Evolutionary conservation across 805 yeast species (phyloP).

Genomic region (Wickerhamomyces chaumierensis): DNA sequence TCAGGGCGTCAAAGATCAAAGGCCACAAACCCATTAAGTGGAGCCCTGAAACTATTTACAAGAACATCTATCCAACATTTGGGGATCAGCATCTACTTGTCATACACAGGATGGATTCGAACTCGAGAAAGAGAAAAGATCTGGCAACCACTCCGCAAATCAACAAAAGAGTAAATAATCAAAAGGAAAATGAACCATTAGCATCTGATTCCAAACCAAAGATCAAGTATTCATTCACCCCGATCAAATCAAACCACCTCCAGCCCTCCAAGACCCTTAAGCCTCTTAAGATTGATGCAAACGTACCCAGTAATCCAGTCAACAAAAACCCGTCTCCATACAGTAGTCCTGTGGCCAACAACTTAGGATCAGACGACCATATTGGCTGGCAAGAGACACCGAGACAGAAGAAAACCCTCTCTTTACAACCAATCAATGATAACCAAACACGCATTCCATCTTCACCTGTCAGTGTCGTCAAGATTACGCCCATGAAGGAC

Average conservation of each 20-base stretch:
- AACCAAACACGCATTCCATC: no score
- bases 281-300: background rate
- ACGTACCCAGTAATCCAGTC: background rate
- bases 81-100: no score
- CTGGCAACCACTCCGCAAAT: no score
- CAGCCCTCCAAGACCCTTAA: slow-evolving; percentile 3
- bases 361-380: slow-evolving; percentile 17
- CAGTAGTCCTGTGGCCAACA: slow-evolving; percentile 2
- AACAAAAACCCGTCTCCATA: slow-evolving; percentile 1
- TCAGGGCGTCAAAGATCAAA: no score
- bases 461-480: slow-evolving; percentile 1
- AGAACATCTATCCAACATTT: no score
- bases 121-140: no score
- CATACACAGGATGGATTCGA: no score
- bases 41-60: no score
- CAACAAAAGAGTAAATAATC: slow-evolving; percentile 6
- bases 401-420: slow-evolving; percentile 4
- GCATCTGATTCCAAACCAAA: slow-evolving; percentile 1
- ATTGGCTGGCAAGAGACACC: slow-evolving; percentile 20
- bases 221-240: slow-evolving; percentile 3
- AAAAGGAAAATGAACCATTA: slow-evolving; percentile 4
- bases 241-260: background rate
- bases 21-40: no score
- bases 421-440: no score
- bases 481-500: background rate